phyloP scores from a whole-genome alignment of 768 basidiomycete species.

The Mycena maculata region DNA sequence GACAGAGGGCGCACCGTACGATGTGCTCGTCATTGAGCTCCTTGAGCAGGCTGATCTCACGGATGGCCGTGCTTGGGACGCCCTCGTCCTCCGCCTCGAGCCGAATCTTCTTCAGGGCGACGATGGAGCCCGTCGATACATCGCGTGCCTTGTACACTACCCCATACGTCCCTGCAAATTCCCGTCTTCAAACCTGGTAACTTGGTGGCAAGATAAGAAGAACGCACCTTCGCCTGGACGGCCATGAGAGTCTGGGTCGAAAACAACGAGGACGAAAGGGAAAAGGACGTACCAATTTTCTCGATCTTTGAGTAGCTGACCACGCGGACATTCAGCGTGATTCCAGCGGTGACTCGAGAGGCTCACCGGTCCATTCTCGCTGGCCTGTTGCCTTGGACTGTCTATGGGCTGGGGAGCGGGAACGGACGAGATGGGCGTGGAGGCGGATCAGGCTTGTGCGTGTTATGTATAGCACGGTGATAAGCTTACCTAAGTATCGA shows the following conservation, averaged over 20 bases:
- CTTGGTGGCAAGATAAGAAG: no score
- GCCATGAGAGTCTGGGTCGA: no score
- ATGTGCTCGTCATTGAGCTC: conserved; percentile 97
- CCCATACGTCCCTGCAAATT: conserved; percentile 87
- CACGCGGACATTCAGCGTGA: conserved; percentile 22
- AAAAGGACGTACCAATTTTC: conserved; percentile 87
- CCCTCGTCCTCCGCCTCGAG: conserved; percentile 99
- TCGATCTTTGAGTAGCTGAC: conserved; percentile 94
- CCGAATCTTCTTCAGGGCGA: conserved; percentile 98
- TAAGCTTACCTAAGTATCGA: conserved; percentile 33
- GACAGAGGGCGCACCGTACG: conserved; percentile 71
- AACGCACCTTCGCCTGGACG: conserved; percentile 60
- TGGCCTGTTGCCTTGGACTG: background rate
- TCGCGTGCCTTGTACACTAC: conserved; percentile 98
- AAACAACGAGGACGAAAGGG: conserved; percentile 26
- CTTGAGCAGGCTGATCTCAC: conserved; percentile 96
- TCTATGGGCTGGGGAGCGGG: background rate
- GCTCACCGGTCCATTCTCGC: conserved; percentile 29
- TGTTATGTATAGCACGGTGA: conserved; percentile 22
- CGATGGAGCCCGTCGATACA: conserved; percentile 78
- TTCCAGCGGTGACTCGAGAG: background rate
- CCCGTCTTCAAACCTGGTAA: background rate
- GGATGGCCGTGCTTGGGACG: conserved; percentile 96
- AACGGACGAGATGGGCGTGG: conserved; percentile 15
- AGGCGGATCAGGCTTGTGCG: conserved; percentile 18